Evolutionary conservation across 371 early-diverging fungal genomes (phyloP).

Genomic region (Paraphysoderma sedebokerense): DNA sequence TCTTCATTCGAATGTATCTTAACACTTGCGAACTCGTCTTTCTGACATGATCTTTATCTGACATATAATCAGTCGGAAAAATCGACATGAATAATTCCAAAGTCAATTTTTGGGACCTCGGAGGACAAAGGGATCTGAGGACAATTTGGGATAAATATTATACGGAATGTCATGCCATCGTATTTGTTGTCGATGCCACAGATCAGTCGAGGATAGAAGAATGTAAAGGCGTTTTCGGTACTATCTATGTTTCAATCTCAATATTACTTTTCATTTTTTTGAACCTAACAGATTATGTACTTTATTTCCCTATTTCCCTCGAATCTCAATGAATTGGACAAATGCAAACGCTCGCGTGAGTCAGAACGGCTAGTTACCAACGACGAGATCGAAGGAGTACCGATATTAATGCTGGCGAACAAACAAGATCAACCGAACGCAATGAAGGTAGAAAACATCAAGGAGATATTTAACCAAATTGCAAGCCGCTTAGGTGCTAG

Average conservation of each 20-base stretch:
- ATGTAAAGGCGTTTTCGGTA: constrained; percentile 62
- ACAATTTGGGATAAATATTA: constrained; percentile 88
- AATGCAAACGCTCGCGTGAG: background rate
- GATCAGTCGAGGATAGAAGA: constrained; percentile 65
- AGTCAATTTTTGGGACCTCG: constrained; percentile 87
- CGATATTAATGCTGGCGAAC: constrained; percentile 83
- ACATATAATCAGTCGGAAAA: constrained; percentile 43
- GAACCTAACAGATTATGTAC: too few relatives aligned
- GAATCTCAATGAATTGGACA: background rate
- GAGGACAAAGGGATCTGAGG: constrained; percentile 76
- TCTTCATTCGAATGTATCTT: background rate
- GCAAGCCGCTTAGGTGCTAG: constrained; percentile 51
- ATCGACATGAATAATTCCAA: constrained; percentile 41
- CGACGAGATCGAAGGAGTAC: constrained; percentile 66
- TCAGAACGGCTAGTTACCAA: constrained; percentile 52
- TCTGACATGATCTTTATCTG: background rate
- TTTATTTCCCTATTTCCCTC: background rate
- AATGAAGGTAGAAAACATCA: constrained; percentile 60
- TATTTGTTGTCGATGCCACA: constrained; percentile 83
- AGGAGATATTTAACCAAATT: constrained; percentile 78
- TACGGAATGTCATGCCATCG: constrained; percentile 76
- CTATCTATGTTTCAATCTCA: constrained; percentile 1
- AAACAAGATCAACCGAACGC: constrained; percentile 73
- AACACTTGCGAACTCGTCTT: background rate
- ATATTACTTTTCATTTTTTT: background rate